Evolutionary conservation across 169 alveolate species (phyloP).

Genomic region (Eimeria sp.): DNA sequence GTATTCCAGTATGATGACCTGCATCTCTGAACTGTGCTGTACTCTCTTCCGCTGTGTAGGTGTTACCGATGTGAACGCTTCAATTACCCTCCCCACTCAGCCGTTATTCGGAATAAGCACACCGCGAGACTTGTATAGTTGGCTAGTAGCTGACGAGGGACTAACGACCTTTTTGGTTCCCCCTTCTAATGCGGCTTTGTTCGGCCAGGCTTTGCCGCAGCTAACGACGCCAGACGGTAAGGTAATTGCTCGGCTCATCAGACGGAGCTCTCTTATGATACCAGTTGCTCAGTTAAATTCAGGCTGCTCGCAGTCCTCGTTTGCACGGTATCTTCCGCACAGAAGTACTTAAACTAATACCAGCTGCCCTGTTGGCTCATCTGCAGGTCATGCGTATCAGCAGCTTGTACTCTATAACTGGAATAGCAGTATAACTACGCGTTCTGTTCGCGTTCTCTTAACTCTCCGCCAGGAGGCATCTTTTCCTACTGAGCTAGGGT

Average conservation of each 20-base stretch:
- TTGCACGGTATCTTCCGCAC: not conserved
- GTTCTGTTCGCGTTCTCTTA: slow-evolving; percentile 16
- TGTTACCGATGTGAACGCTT: not conserved
- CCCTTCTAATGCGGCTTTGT: not conserved
- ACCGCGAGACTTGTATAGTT: slow-evolving; percentile 34
- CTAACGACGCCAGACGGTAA: not conserved
- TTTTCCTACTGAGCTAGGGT: slow-evolving; percentile 10
- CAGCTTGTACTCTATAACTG: slow-evolving; percentile 38
- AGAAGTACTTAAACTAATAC: not conserved
- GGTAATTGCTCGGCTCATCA: not conserved
- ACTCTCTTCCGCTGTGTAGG: not conserved
- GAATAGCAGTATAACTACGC: slow-evolving; percentile 28
- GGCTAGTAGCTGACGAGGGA: slow-evolving; percentile 55
- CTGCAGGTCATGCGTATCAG: slow-evolving; percentile 19
- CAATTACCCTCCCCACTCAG: slow-evolving; percentile 21
- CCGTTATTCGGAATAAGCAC: slow-evolving; percentile 21
- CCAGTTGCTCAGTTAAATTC: not conserved
- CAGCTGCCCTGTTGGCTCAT: not conserved
- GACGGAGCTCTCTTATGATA: not conserved
- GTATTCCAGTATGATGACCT: not conserved
- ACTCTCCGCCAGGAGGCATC: slow-evolving; percentile 21
- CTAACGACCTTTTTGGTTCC: slow-evolving; percentile 7
- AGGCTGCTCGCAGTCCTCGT: not conserved
- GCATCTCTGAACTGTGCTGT: not conserved
- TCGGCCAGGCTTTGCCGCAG: slow-evolving; percentile 9